Percentiles rank a stretch among this genome's conserved stretches.
Conservation (phyloP, 2,329 filamentous ascomycete species). For the Berkeleyomyces basicola region DNA sequence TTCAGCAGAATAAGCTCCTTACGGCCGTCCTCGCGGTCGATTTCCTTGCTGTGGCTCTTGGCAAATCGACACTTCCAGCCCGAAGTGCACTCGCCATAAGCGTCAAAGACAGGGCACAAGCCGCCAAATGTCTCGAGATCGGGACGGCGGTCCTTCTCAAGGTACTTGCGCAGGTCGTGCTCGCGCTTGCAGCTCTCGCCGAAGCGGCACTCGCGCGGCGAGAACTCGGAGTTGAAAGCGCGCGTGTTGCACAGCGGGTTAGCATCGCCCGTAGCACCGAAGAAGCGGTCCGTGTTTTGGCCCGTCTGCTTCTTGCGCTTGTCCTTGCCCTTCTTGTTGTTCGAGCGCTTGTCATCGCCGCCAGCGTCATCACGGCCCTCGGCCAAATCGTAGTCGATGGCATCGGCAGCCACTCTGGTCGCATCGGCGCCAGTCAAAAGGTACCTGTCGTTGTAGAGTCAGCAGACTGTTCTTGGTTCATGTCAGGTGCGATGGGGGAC, state of each 20-base stretch:
- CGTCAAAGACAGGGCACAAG: conserved; percentile 66
- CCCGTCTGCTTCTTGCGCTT: conserved; percentile 32
- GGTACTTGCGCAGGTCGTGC: conserved; percentile 74
- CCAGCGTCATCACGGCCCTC: conserved; percentile 24
- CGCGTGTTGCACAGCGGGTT: conserved; percentile 64
- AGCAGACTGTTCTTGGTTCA: conserved; percentile 1
- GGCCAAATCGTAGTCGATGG: conserved; percentile 21
- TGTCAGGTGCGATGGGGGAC: background rate
- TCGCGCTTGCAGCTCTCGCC: conserved; percentile 66
- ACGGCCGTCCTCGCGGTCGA: conserved; percentile 59
- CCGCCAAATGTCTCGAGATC: conserved; percentile 61
- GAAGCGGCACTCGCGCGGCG: conserved; percentile 57
- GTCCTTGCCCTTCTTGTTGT: conserved; percentile 28
- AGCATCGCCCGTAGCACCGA: conserved; percentile 63
- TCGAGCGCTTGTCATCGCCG: conserved; percentile 22
- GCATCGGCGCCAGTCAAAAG: conserved; percentile 38
- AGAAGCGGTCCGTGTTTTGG: conserved; percentile 71
- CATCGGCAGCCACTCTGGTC: conserved; percentile 23
- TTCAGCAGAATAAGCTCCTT: conserved; percentile 57
- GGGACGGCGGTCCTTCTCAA: conserved; percentile 58
- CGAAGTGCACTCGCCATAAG: conserved; percentile 57
- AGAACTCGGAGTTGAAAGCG: conserved; percentile 60
- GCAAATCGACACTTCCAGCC: conserved; percentile 95
- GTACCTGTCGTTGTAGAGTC: conserved; percentile 18
- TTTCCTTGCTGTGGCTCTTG: conserved; percentile 69